These are phyloP conservation scores for Thermothielavioides terrestris DNA, from an alignment of 495 filamentous ascomycete genomes.

Conservation along the genomic window DNA sequence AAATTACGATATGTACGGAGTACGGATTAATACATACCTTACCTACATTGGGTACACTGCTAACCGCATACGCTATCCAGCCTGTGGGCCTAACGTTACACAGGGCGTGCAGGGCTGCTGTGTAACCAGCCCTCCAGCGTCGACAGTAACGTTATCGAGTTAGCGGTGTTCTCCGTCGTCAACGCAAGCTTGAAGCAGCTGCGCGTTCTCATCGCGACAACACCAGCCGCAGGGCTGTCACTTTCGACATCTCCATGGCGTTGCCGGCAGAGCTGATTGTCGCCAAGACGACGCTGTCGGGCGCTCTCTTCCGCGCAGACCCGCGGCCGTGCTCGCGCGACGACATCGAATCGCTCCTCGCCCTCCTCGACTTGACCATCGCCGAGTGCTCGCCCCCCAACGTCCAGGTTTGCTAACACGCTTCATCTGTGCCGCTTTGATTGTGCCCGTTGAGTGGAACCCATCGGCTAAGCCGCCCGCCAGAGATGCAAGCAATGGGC, in stretches of 20 bases:
- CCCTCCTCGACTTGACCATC: constrained; percentile 55
- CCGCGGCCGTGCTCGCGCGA: constrained; percentile 59
- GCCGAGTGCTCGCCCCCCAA: constrained; percentile 71
- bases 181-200: too few relatives aligned
- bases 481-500: constrained; percentile 89
- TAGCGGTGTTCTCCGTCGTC: too few relatives aligned
- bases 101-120: too few relatives aligned
- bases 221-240: background rate
- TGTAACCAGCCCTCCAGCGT: too few relatives aligned
- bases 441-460: constrained; percentile 25
- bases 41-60: too few relatives aligned
- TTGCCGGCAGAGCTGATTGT: constrained; percentile 71
- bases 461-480: constrained; percentile 45
- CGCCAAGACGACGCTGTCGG: constrained; percentile 72
- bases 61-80: too few relatives aligned
- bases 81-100: too few relatives aligned
- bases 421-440: constrained; percentile 47
- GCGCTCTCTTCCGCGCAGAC: constrained; percentile 66
- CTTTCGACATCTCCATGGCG: constrained; percentile 43
- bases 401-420: constrained; percentile 85
- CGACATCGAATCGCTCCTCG: constrained; percentile 65
- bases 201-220: background rate
- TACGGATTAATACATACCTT: too few relatives aligned
- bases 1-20: too few relatives aligned
- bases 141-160: too few relatives aligned